phyloP scores from a whole-genome alignment of 495 filamentous ascomycete species.

The Thozetella sp. region DNA sequence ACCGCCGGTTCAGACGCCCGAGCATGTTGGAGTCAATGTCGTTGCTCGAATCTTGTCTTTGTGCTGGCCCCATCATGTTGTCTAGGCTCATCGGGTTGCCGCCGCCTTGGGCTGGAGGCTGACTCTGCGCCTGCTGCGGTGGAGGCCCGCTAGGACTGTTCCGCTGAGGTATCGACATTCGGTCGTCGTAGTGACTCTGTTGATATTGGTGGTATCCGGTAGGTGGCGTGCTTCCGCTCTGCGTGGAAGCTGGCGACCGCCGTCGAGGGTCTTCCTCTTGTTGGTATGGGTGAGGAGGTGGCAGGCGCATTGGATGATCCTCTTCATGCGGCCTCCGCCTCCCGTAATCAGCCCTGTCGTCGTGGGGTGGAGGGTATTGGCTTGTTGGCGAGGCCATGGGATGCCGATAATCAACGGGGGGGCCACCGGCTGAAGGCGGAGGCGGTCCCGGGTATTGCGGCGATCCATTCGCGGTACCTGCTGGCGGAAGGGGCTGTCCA shows the following conservation, averaged over 20 bases:
- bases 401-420: constrained; percentile 21
- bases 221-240: constrained; percentile 40
- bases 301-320: constrained; percentile 39
- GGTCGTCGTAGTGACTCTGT: constrained; percentile 20
- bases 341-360: constrained; percentile 28
- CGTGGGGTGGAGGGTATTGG: constrained; percentile 35
- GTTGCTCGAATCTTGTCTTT: constrained; percentile 17
- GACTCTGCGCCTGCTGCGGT: constrained; percentile 7
- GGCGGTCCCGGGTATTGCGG: constrained; percentile 11
- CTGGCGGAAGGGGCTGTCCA: constrained; percentile 42
- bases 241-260: constrained; percentile 44
- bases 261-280: constrained; percentile 43
- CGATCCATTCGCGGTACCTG: constrained; percentile 16
- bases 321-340: constrained; percentile 40
- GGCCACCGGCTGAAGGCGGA: constrained; percentile 11
- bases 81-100: constrained; percentile 44
- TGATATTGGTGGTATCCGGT: constrained; percentile 27
- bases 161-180: constrained; percentile 19
- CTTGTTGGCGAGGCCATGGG: constrained; percentile 26
- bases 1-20: constrained; percentile 23
- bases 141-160: constrained; percentile 22
- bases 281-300: constrained; percentile 41
- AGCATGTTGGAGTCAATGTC: constrained; percentile 49
- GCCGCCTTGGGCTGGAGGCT: constrained; percentile 8
- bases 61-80: constrained; percentile 34